phyloP scores from a whole-genome alignment of 345 rosid species.

The Linum trigynum region DNA sequence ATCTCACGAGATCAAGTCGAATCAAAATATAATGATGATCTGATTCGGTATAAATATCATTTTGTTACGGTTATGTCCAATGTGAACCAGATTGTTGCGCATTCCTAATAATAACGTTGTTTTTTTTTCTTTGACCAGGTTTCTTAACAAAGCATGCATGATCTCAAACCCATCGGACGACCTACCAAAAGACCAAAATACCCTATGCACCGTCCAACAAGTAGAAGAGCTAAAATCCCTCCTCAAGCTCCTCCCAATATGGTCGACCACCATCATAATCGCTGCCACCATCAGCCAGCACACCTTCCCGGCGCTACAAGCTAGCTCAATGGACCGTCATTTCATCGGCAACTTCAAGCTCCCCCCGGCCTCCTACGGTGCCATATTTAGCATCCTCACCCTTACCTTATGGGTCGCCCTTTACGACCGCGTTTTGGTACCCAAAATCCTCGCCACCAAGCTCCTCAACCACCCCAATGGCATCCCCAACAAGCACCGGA shows the following conservation, averaged over 20 bases:
- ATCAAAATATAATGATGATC: no score
- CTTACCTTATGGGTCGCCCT: constrained; percentile 37
- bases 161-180: constrained; percentile 28
- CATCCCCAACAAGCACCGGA: constrained; percentile 29
- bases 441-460: constrained; percentile 14
- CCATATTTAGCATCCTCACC: constrained; percentile 24
- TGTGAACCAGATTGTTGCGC: no score
- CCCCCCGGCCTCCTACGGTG: constrained; percentile 34
- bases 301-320: constrained; percentile 39
- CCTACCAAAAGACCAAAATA: constrained; percentile 27
- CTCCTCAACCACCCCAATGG: constrained; percentile 26
- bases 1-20: no score
- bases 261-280: constrained; percentile 40
- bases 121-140: constrained; percentile 14
- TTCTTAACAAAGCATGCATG: constrained; percentile 45
- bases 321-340: constrained; percentile 33
- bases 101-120: no score
- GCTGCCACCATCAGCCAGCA: constrained; percentile 38
- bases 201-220: constrained; percentile 39
- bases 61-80: no score
- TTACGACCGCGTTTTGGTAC: constrained; percentile 35
- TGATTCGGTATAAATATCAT: no score
- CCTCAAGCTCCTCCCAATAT: constrained; percentile 41
- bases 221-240: constrained; percentile 52
- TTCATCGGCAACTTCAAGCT: constrained; percentile 18